A percentile compares a stretch with the other conserved stretches of the same genome.
phyloP scores from a whole-genome alignment of 345 rosid species.

The Eucalyptus caleyi region DNA sequence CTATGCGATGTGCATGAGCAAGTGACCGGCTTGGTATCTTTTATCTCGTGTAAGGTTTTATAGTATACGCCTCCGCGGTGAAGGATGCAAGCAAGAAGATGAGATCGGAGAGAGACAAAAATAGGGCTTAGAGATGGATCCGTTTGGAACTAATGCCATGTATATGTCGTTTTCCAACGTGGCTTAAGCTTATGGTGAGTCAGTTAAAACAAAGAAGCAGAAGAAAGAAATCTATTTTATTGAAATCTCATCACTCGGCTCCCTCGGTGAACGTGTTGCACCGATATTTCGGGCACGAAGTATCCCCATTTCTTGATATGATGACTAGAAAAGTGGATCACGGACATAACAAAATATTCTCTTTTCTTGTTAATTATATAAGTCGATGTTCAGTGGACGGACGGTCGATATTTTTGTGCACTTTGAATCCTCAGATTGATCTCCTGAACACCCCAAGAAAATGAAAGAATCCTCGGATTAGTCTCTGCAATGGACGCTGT shows the following conservation, averaged over 20 bases:
- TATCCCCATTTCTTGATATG: neutral
- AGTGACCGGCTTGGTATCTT: neutral
- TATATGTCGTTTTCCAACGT: neutral
- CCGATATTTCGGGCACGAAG: neutral
- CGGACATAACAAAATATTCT: neutral
- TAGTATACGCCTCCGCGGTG: neutral
- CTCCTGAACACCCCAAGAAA: neutral
- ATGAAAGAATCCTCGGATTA: neutral
- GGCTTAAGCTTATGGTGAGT: neutral
- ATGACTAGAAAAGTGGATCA: neutral
- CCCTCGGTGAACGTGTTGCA: neutral
- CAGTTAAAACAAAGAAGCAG: neutral
- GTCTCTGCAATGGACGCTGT: neutral
- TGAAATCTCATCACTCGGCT: neutral
- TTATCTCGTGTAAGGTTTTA: neutral
- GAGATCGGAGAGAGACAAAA: neutral
- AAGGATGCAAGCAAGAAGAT: neutral
- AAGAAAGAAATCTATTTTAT: neutral
- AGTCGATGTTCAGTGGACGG: neutral
- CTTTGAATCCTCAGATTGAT: neutral
- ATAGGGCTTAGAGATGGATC: neutral
- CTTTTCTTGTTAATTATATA: neutral
- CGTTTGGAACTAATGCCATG: neutral
- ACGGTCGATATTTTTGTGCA: neutral
- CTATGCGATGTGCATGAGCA: neutral